Conservation (phyloP, 768 basidiomycete species). For the Gautieria morchelliformis region DNA sequence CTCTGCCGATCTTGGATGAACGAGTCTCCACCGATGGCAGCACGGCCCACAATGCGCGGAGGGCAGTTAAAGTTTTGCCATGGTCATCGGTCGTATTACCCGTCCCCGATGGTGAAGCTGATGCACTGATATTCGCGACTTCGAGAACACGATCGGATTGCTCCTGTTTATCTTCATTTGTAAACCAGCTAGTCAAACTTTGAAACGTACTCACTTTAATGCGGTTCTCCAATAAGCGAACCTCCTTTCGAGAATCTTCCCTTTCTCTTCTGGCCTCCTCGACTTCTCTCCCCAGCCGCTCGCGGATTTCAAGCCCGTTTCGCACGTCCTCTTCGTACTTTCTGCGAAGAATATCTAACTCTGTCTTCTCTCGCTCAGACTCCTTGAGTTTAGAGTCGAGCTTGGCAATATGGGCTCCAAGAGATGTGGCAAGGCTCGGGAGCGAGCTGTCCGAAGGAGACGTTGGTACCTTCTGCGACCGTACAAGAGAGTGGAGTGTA, state of each 20-base stretch:
- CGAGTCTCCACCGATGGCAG: conserved; percentile 83
- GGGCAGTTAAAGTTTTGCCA: conserved; percentile 45
- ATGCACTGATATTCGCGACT: conserved; percentile 10
- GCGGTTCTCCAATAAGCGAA: conserved; percentile 28
- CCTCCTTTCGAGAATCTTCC: conserved; percentile 38
- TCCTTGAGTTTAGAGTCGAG: conserved; percentile 35
- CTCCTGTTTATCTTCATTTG: conserved; percentile 2
- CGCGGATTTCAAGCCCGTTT: conserved; percentile 35
- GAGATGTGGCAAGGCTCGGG: conserved; percentile 36
- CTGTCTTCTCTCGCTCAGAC: conserved; percentile 33
- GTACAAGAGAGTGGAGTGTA: conserved; percentile 22
- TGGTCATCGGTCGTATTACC: conserved; percentile 31
- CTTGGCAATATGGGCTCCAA: conserved; percentile 43
- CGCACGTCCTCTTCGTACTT: conserved; percentile 28
- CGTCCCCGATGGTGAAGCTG: conserved; percentile 15
- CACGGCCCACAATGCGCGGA: conserved; percentile 69
- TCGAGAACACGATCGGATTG: neutral
- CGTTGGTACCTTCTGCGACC: neutral
- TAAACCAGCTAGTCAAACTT: neutral
- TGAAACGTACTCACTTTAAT: conserved; percentile 23
- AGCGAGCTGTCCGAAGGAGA: conserved; percentile 39
- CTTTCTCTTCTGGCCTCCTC: conserved; percentile 44
- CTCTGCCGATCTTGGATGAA: conserved; percentile 49
- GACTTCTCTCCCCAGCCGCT: conserved; percentile 39
- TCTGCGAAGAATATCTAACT: conserved; percentile 30